Evolutionary conservation across 192 early-diverging fungal species (phyloP), one percentile per base, ranked within the genome.

Genomic region (Kickxella alabastrina): DNA sequence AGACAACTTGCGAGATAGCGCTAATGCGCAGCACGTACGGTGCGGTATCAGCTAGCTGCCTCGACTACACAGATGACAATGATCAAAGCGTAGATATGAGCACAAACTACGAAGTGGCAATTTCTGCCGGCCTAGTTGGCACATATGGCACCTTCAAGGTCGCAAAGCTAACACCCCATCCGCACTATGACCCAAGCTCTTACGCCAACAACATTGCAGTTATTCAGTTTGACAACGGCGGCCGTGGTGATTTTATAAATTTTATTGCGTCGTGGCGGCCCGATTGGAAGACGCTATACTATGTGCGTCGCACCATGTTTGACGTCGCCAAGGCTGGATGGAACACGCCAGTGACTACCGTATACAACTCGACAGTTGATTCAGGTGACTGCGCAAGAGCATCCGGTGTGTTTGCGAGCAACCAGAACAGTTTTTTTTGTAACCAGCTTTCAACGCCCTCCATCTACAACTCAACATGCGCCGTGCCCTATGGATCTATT

Each of bases 171-270:
- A 62, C 58, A 4, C 46, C 51, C 5, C 61, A 74, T 14, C 52
- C 63, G 1, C 31, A 51, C 14, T 74, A 66, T 15, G 70, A 74
- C 37, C 54, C 70, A 6, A 50, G 28, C 13, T 58, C 70, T n/a
- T 66, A 57, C 56, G 70, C 70, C 10, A 74, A 74, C 54, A 74
- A 74, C 44, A 43, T 73, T 41, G 70, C 70, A 0, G 21, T 74
- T 8, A 10, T 74, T 5, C 32, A 66, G 34, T 74, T 74, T 51
- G 27, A 23, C 37, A 49, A 19, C 28, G 57, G 70, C 36, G 26
- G 29, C 5, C 18, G 50, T 10, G 21, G 18, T 12, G 47, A 39
- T 0, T 66, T 65, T 65, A 58, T 62, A 37, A 74, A 74, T 52
- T 66, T 62, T 26, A 62, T 74, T 52, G 70, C 70, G 0, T 65